These are phyloP conservation scores for Backusella mclennaniae DNA, from an alignment of 192 early-diverging fungal genomes.

Conservation along the genomic window DNA sequence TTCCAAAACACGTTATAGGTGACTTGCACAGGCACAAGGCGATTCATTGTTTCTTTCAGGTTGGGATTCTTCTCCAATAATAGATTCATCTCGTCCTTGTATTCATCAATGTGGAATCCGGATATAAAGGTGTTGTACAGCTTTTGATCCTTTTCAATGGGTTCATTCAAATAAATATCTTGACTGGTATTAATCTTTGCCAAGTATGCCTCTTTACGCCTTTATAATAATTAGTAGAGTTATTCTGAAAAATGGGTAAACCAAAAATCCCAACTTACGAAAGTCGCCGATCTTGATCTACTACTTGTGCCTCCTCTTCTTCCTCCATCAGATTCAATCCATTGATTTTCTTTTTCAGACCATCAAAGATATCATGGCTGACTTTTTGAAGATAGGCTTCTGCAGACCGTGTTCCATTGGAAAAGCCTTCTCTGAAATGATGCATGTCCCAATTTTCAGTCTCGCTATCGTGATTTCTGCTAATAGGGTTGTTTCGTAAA, in stretches of 20 bases:
- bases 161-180: constrained; percentile 37
- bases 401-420: constrained; percentile 40
- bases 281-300: constrained; percentile 6
- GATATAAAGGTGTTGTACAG: constrained; percentile 42
- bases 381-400: constrained; percentile 50
- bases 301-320: constrained; percentile 12
- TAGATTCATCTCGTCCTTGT: constrained; percentile 40
- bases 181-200: constrained; percentile 42
- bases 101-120: constrained; percentile 45
- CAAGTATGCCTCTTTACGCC: constrained; percentile 42
- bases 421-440: constrained; percentile 22
- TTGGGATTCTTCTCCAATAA: constrained; percentile 44
- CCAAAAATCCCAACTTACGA: constrained; percentile 1
- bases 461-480: not conserved
- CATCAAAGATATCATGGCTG: constrained; percentile 40
- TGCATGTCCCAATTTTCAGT: constrained; percentile 27
- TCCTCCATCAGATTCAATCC: constrained; percentile 30
- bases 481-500: not conserved
- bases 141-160: constrained; percentile 35
- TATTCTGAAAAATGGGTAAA: too few relatives aligned
- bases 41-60: constrained; percentile 42
- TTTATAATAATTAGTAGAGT: not conserved
- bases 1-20: constrained; percentile 48
- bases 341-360: constrained; percentile 41
- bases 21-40: constrained; percentile 46